Base-by-base conservation (phyloP, 2,329 filamentous ascomycete species). In the Zymoseptoria crescenta region DNA sequence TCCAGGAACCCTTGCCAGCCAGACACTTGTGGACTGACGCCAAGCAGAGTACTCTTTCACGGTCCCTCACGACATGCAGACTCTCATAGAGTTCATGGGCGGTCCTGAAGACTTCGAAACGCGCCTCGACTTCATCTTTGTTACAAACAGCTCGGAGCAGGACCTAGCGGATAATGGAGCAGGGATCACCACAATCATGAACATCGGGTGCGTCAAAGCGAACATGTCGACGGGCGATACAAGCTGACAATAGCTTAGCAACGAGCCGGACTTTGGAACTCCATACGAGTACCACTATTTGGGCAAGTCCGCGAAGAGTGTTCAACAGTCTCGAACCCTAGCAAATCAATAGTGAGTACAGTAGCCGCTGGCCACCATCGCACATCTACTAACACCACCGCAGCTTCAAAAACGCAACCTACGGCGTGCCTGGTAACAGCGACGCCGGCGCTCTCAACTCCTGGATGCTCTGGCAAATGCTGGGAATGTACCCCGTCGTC, bases 31-130 rank as follows among this genome's bases (percentile, higher is more conserved):
- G 21, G 13, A 20, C 49, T n/a, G 28, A 48, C 57, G 50, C 9
- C 54, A 51, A 3, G 53, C 56, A 54, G 75, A 77, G 55, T 78
- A 78, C 60, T 74, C 72, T 1, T 78, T 76, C 56, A 74, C 74
- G 1, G 69, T 77, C 6, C 76, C 75, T 1, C 74, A 77, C 56
- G 76, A 78, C 51, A 69, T 77, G 54, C 64, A 72, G 20, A 74
- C 72, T 3, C 65, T 78, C 19, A 78, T 78, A 45, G 59, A 71
- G 1, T 72, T 77, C 56, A 77, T 77, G 74, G 76, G 76, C 6
- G 76, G 76, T 0, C 52, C 66, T 0, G 54, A 64, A 1, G 71
- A 70, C 45, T 77, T 77, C 60, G 75, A 77, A 56, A 54, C 63
- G 0, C 68, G 76, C 2, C 70, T 78, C 0, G 75, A 78, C 59